phyloP scores from a whole-genome alignment of 2,329 filamentous ascomycete genomes.

The Aspergillus amoenus region DNA sequence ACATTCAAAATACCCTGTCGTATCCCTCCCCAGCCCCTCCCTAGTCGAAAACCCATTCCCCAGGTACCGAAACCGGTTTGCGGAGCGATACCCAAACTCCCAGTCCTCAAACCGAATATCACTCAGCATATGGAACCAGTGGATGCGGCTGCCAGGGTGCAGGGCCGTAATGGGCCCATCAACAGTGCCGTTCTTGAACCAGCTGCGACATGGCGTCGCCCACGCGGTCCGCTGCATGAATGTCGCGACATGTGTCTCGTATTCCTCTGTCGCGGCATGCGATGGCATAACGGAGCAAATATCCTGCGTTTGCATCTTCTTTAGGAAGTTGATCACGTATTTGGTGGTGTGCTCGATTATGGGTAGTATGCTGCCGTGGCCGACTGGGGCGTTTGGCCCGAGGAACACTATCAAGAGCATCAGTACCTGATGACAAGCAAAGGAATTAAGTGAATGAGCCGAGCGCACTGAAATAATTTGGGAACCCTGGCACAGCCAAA shows the following conservation, averaged over 20 bases:
- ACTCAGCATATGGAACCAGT: constrained; percentile 4
- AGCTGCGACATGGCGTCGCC: not conserved
- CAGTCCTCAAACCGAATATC: constrained; percentile 5
- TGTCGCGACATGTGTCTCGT: constrained; percentile 33
- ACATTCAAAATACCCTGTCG: not conserved
- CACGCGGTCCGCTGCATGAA: constrained; percentile 44
- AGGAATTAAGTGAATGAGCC: too few species aligned
- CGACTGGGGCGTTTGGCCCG: constrained; percentile 54
- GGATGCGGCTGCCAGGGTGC: not conserved
- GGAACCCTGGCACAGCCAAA: constrained; percentile 14
- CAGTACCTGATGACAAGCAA: not conserved
- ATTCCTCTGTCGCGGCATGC: constrained; percentile 20
- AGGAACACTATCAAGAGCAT: constrained; percentile 33
- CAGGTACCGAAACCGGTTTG: constrained; percentile 9
- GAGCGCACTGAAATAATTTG: constrained; percentile 28
- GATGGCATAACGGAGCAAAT: constrained; percentile 49
- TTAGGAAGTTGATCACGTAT: constrained; percentile 52
- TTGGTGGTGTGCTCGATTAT: constrained; percentile 52
- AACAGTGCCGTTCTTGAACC: constrained; percentile 6
- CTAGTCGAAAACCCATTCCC: not conserved
- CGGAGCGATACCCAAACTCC: not conserved
- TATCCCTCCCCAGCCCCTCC: not conserved
- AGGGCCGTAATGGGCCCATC: constrained; percentile 2
- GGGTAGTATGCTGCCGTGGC: constrained; percentile 54
- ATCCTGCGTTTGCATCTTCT: constrained; percentile 45